These are phyloP conservation scores for Inonotus obliquus DNA, from an alignment of 1,284 basidiomycete genomes.

Conservation along the genomic window DNA sequence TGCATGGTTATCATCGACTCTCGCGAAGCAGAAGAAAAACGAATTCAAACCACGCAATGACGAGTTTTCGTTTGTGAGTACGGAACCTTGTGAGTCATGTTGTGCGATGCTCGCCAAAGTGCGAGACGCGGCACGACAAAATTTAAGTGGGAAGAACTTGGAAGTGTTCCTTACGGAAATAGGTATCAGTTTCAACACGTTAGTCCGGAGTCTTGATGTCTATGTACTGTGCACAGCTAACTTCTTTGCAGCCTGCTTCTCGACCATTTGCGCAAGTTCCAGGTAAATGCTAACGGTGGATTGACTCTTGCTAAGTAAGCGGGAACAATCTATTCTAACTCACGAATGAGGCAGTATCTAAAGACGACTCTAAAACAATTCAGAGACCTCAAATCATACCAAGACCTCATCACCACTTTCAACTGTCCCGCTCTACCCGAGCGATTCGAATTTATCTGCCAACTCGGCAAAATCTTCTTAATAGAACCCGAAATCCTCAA, in stretches of 20 bases:
- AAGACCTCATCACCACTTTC: conserved; percentile 85
- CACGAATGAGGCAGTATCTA: not conserved
- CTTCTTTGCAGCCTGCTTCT: conserved; percentile 65
- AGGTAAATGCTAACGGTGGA: conserved; percentile 94
- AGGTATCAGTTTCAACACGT: conserved; percentile 88
- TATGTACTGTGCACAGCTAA: conserved; percentile 6
- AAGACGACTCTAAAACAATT: not conserved
- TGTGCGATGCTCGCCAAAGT: conserved; percentile 85
- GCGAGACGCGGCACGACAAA: conserved; percentile 67
- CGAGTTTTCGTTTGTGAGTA: conserved; percentile 93
- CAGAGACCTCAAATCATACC: conserved; percentile 95
- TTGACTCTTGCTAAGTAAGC: conserved; percentile 95
- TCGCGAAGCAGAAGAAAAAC: conserved; percentile 91
- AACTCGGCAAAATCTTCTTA: conserved; percentile 96
- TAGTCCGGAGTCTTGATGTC: not conserved
- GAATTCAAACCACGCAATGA: conserved; percentile 98
- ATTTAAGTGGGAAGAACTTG: conserved; percentile 86
- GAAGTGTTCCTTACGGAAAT: conserved; percentile 93
- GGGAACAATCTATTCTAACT: conserved; percentile 2
- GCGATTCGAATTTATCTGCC: conserved; percentile 97
- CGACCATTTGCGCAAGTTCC: conserved; percentile 95
- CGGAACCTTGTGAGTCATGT: conserved; percentile 89
- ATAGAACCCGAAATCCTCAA: conserved; percentile 90
- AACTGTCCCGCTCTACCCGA: conserved; percentile 81
- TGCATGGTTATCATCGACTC: conserved; percentile 63